Base-by-base conservation (phyloP, 768 basidiomycete species). In the Pleurotus tuoliensis region DNA sequence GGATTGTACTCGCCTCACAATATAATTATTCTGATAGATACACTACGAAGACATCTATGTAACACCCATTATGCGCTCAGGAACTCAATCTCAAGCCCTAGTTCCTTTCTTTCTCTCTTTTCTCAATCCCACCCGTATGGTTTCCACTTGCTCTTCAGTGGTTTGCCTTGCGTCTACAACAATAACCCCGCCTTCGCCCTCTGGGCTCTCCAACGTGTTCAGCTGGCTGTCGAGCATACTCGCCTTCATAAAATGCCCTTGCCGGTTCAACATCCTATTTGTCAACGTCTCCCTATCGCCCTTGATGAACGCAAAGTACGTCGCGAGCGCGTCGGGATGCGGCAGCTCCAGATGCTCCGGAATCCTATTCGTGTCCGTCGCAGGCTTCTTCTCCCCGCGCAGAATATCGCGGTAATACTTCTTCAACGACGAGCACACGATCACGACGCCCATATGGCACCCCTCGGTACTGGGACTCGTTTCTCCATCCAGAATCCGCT, bases 361-460 rank as follows among this genome's bases (percentile, higher is more conserved):
- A 22, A 65, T 59, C 20, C 59, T 61, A 41, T 58, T 63, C 25
- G 63, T 60, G 47, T 66, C 63, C 18, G 59, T 61, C 34, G 65
- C 58, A 48, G 44, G 38, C 34, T 53, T 56, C 37, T 59, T 39
- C 45, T 61, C 71, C 9, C 91, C 94, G 7, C 95, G 80, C 56
- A 98, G 70, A 47, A 94, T 80, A 58, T 90, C 86, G 4, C 96
- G 86, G 68, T 98, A 98, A 59, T 77, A 77, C 62, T 66, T 78
- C 72, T 89, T 94, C 67, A 98, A 72, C 59, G 94, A 84, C 18
- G 93, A 96, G 70, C 93, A 95, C 38, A 87, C 90, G 39, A 94
- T 81, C 41, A 98, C 83, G n/a, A 90, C 81, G 1, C 90, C 91
- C 24, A 61, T 47, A 50, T 58, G 48, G 7, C 46, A 50, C 53